Evolutionary conservation across 2,329 filamentous ascomycete genomes (phyloP).

Genomic region (Thielaviopsis punctulata): DNA sequence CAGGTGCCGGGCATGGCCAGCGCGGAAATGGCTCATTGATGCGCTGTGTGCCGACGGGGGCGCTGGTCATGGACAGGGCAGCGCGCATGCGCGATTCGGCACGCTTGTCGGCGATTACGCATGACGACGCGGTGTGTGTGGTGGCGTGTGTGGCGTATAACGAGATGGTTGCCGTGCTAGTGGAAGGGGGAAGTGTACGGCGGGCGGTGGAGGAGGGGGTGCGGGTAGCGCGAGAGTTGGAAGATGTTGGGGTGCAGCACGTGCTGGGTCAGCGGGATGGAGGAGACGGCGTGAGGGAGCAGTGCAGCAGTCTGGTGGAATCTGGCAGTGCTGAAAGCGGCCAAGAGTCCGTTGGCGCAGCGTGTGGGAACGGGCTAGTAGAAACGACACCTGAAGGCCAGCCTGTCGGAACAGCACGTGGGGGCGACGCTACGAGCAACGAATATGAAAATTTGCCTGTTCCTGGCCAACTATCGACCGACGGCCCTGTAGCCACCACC

Average conservation of each 20-base stretch:
- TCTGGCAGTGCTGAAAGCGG: too few species aligned
- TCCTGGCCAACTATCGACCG: slow-evolving; percentile 17
- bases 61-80: slow-evolving; percentile 20
- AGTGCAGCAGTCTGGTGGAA: too few species aligned
- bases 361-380: too few species aligned
- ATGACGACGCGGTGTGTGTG: slow-evolving; percentile 22
- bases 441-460: too few species aligned
- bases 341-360: too few species aligned
- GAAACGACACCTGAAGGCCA: too few species aligned
- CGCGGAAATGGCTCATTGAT: slow-evolving; percentile 31
- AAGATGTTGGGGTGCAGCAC: slow-evolving; percentile 4
- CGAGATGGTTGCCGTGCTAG: slow-evolving; percentile 19
- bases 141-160: slow-evolving; percentile 25
- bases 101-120: slow-evolving; percentile 24
- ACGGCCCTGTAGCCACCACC: slow-evolving; percentile 15
- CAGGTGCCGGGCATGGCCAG: slow-evolving; percentile 22
- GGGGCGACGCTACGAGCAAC: too few species aligned
- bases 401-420: too few species aligned
- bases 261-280: background rate
- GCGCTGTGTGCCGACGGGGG: slow-evolving; percentile 28
- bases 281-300: background rate
- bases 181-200: slow-evolving; percentile 15
- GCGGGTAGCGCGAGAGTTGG: slow-evolving; percentile 14
- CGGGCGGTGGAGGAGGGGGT: slow-evolving; percentile 19
- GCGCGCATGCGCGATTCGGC: slow-evolving; percentile 19